phyloP scores from a whole-genome alignment of 164 flowering plant genomes.

The Euptelea pleiosperma region DNA sequence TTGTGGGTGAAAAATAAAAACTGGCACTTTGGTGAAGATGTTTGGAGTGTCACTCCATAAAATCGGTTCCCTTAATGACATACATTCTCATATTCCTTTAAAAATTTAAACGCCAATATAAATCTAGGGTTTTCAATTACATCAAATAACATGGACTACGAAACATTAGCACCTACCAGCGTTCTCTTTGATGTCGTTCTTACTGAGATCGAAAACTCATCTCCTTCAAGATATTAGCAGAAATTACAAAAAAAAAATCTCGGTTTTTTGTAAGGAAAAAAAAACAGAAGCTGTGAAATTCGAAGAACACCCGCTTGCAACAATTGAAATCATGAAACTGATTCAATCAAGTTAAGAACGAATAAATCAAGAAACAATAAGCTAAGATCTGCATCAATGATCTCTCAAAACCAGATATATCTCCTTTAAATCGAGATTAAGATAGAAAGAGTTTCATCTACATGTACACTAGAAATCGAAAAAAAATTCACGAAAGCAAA shows the following conservation, averaged over 20 bases:
- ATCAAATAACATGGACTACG: neutral
- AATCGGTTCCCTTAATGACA: neutral
- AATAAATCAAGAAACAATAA: neutral
- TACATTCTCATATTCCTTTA: neutral
- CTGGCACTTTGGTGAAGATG: no score
- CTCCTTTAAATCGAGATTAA: neutral
- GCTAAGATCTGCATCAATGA: neutral
- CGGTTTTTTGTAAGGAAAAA: no score
- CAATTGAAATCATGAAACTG: neutral
- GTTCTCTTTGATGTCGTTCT: neutral
- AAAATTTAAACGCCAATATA: neutral
- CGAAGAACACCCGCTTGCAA: neutral
- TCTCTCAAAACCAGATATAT: neutral
- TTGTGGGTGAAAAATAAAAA: no score
- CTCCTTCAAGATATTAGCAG: no score
- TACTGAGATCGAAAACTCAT: neutral
- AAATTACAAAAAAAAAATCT: no score
- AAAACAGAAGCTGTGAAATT: neutral
- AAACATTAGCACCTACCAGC: neutral
- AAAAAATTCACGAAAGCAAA: neutral
- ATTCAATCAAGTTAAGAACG: neutral
- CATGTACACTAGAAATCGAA: neutral
- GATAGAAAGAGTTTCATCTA: neutral
- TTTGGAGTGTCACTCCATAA: neutral
- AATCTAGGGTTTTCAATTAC: slow-evolving; percentile 2